phyloP scores from a whole-genome alignment of 2,329 filamentous ascomycete species.

The Aspergillus aculeatus region DNA sequence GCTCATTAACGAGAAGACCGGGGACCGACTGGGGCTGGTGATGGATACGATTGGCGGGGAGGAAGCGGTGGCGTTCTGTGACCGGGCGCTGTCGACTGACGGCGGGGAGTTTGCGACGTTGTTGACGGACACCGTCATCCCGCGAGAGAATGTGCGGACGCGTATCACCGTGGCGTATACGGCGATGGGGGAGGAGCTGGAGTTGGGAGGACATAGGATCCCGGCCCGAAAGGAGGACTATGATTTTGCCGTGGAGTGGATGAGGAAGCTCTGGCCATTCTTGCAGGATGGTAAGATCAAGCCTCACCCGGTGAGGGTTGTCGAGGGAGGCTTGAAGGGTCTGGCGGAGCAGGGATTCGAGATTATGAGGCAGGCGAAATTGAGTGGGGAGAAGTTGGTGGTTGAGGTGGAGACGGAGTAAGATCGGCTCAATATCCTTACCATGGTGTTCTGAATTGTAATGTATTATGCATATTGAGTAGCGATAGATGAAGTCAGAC shows the following conservation, averaged over 20 bases:
- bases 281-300: conserved; percentile 45
- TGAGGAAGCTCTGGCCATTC: conserved; percentile 38
- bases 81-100: conserved; percentile 28
- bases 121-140: conserved; percentile 16
- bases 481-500: no score
- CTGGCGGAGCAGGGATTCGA: conserved; percentile 45
- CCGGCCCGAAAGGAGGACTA: conserved; percentile 40
- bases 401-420: conserved; percentile 34
- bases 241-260: conserved; percentile 45
- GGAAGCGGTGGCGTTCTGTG: conserved; percentile 30
- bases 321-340: conserved; percentile 43
- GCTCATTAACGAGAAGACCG: conserved; percentile 30
- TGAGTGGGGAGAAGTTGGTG: conserved; percentile 51
- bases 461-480: no score
- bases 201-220: conserved; percentile 24
- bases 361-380: conserved; percentile 43
- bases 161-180: conserved; percentile 33
- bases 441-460: no score
- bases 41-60: conserved; percentile 36
- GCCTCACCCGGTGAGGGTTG: conserved; percentile 44
- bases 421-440: no score
- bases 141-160: conserved; percentile 31
- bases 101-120: conserved; percentile 31
- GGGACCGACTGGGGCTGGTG: conserved; percentile 32
- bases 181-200: conserved; percentile 31